Evolutionary conservation across 306 rosid genomes (phyloP), one percentile per base, ranked within the genome.

Genomic region (Amphicarpaea edgeworthii): DNA sequence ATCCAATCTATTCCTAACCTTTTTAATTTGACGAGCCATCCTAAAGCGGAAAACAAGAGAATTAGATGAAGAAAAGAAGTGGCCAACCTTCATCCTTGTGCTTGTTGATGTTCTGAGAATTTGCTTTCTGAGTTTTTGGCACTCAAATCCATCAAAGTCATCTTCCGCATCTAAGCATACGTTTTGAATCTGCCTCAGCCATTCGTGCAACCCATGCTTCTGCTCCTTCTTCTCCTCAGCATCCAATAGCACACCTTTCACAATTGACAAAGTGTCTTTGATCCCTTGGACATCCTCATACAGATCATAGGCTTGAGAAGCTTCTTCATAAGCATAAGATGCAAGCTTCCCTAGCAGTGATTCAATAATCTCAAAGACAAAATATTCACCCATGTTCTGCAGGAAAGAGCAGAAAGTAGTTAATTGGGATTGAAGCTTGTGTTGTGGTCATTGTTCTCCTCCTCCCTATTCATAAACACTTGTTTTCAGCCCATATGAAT

Each of bases 151-250:
- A 43, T 73, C 78, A 30, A 59, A 47, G 1, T 43, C 15, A 34
- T 73, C 68, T 62, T 59, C 78, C 28, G 78, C 59, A 24, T 73
- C 45, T 0, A 21, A 23, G 69, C 45, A 60, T 1, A 43, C 7
- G 10, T 3, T 20, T 11, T 43, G 57, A 50, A 75, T 32, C 40
- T 62, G 79, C 40, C 38, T 61, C 7, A 75, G 50, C 79, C 71
- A 61, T 43, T 46, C 71, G 10, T 40, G 11, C 24, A 61, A 37
- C 7, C 47, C 70, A 34, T 75, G 79, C 6, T 32, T 46, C 1
- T 46, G 71, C 9, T 59, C 68, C 68, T 41, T 46, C 69, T 62
- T 75, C 24, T 75, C 9, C 40, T 75, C 63, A 8, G 71, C 79
- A 75, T 75, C 79, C 4, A 74, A 32, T 5, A 38, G 37, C 37